Evolutionary conservation across 1,139 yeast genomes (phyloP), one percentile per base, ranked within the genome.

Genomic region (Eremothecium sinecaudum): DNA sequence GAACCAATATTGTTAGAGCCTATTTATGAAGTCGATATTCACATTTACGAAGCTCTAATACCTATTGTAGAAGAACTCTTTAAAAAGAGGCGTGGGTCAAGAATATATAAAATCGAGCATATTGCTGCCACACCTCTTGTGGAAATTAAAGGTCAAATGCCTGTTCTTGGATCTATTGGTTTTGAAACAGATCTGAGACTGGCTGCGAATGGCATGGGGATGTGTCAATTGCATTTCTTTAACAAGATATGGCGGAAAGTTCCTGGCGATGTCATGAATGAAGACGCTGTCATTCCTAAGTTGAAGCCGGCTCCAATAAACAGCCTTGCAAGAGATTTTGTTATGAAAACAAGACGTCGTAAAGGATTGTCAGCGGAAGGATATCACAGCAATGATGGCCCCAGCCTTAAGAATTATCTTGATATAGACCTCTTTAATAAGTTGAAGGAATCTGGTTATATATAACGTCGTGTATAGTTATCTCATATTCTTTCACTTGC

Each of bases 211-310:
- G 95, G 96, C 4, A 78, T 73, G 46, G 92, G 93, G 0, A 67
- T 74, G 63, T 73, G 86, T 31, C 74, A 73, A 28, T 56, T 79
- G 42, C 69, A 69, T 30, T 84, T 82, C 55, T 67, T 69, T 38
- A 69, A 66, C 40, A 46, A 50, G 27, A 50, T 46, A 8, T 92
- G 96, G 94, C 71, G 72, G 13, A 56, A 66, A 6, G 94, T 83
- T 0, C 94, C 96, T 1, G 98, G 98, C 0, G 86, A 87, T 59
- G 97, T 97, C 4, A 56, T 87, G 46, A 94, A 87, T 54, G 60
- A 61, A 17, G 69, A 71, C 18, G 73, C 73, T 11, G 63, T 61
- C 34, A 68, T 84, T 28, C 86, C 86, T 7, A 69, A 76, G 25
- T 64, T 90, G 51, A 75, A 75, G 45, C 82, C 95, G 0, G 95